Evolutionary conservation across 306 rosid genomes (phyloP), one percentile per base, ranked within the genome.

Genomic region (Castanea sativa): DNA sequence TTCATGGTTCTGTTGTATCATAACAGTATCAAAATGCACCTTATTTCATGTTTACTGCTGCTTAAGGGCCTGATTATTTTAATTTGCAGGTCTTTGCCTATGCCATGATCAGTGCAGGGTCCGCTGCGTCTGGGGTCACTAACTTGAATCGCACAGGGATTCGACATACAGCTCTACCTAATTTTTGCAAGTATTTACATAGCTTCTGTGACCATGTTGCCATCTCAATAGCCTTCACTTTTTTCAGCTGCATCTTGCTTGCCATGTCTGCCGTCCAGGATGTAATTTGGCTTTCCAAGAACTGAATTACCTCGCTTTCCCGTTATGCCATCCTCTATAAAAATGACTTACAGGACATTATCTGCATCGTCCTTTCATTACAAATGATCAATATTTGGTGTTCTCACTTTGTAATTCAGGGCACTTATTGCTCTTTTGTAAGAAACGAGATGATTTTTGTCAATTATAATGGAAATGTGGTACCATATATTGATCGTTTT

Each of bases 121-220:
- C 99, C 3, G 99, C 97, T 77, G 88, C 97, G 52, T 87, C 97
- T 12, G 97, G 94, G n/a, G 97, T 86, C 52, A 83, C 95, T 53
- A 92, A 92, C 84, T 86, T 95, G 85, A 95, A 91, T 78, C 92
- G 90, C 51, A 90, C 91, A 1, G 99, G 99, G 78, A 91, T 95
- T 63, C 83, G 88, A 73, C 99, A 89, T 49, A 85, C 92, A 8
- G 84, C 97, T 32, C 85, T 92, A 3, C 99, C 97, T 4, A 86
- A 93, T 69, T 91, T 95, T 38, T 95, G 97, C 81, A 92, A 92
- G 71, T 81, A 97, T 15, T 74, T 95, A 64, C 88, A 81, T 51
- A 84, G 81, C 45, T 95, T 95, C 67, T 95, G 99, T 82, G 84
- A 90, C 81, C 99, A 92, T 76, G 90, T 95, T 82, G 96, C 92